Base-by-base conservation (phyloP, 495 filamentous ascomycete species). In the Xylaria palmicola region DNA sequence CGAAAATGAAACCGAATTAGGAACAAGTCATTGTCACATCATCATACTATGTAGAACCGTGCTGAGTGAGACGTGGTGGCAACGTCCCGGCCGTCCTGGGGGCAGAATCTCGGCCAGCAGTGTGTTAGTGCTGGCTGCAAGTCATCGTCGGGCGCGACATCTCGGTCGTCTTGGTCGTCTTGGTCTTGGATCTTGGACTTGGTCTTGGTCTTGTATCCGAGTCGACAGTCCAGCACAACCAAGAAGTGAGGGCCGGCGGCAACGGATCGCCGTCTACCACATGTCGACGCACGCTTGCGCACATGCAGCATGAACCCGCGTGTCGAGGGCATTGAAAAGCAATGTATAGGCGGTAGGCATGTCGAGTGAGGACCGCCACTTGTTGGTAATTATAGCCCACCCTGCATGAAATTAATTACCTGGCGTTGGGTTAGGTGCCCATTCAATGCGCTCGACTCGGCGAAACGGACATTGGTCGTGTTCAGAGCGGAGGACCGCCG, bases 1-100 rank as follows among this genome's bases (percentile, higher is more conserved):
- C 43, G 43, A 45, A 47, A 26, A 47, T 26, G 27, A 17, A 57
- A 45, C 54, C 41, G 20, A 24, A 45, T 57, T 45, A n/a, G 54
- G 41, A 57, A 57, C 54, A 57, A 57, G 19, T 22, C 12, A 45
- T 34, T 57, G 54, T 57, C 41, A 57, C 29, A 57, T 45, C 54
- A 54, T 26, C 32, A 43, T 30, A 12, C 0, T 20, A 26, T 27
- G 8, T 15, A 8, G 17, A 17, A 36, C 20, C 17, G 39, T 41
- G 3, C 39, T 51, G 17, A 13, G 19, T 37, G 20, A 36, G 30
- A 32, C 26, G 10, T 49, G 24, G 27, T 13, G 10, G 13, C 17
- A 32, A 50, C 27, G 22, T 27, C 45, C 27, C 13, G 30, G 15
- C 30, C 10, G 20, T n/a, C n/a, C n/a, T n/a, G n/a, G n/a, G n/a